These are phyloP conservation scores for Penicillium pulvis DNA, from an alignment of 495 filamentous ascomycete genomes.

Conservation along the genomic window DNA sequence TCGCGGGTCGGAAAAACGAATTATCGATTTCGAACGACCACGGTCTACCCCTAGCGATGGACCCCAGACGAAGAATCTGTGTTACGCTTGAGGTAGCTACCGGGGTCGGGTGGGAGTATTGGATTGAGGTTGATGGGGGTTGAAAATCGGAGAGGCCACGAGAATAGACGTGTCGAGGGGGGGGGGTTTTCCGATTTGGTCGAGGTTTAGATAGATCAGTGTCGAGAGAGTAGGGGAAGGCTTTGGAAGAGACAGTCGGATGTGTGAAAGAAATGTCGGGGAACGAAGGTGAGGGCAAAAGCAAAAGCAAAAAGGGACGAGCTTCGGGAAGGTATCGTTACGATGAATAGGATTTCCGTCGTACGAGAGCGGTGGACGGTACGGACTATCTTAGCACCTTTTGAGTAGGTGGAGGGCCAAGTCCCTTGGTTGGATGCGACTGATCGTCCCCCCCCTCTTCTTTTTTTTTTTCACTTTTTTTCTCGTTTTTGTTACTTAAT, in stretches of 20 bases:
- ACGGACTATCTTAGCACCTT: conserved; percentile 29
- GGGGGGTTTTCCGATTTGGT: background rate
- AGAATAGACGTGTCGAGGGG: conserved; percentile 10
- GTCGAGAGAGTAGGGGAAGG: background rate
- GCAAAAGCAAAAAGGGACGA: conserved; percentile 13
- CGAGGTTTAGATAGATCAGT: background rate
- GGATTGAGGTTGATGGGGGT: conserved; percentile 18
- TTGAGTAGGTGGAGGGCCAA: conserved; percentile 26
- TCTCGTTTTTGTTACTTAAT: background rate
- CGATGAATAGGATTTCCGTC: conserved; percentile 13
- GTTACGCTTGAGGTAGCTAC: conserved; percentile 50
- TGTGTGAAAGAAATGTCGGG: conserved; percentile 4
- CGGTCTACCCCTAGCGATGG: conserved; percentile 49
- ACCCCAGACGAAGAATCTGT: conserved; percentile 46
- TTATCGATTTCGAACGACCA: conserved; percentile 27
- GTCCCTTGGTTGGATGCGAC: conserved; percentile 22
- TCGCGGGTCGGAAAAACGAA: background rate
- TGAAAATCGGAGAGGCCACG: conserved; percentile 14
- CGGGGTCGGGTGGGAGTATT: conserved; percentile 25
- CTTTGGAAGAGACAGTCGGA: background rate
- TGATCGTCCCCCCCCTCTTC: conserved; percentile 24
- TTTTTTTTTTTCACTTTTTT: background rate
- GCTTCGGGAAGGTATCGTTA: conserved; percentile 1
- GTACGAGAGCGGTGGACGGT: conserved; percentile 9
- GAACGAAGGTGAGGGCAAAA: conserved; percentile 9